phyloP scores from a whole-genome alignment of 371 early-diverging fungal genomes.

The Mucor plumbeus region DNA sequence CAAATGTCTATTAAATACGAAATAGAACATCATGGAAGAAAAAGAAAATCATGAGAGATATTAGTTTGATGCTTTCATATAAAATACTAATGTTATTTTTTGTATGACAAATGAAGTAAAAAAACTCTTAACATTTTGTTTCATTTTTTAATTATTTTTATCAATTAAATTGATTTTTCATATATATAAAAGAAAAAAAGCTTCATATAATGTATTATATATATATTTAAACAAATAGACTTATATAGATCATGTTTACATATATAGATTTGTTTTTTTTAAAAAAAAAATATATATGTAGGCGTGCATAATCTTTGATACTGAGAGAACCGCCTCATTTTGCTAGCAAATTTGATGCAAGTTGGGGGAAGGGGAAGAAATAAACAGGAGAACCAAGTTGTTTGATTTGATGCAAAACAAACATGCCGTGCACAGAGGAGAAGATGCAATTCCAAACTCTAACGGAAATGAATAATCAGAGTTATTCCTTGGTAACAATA shows the following conservation, averaged over 20 bases:
- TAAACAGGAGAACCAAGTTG: background rate
- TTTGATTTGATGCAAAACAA: constrained; percentile 7
- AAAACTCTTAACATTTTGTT: background rate
- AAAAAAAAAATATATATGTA: background rate
- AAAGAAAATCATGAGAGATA: background rate
- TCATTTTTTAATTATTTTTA: background rate
- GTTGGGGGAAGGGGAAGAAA: background rate
- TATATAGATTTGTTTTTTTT: background rate
- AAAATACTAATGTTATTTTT: background rate
- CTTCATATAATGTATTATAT: background rate
- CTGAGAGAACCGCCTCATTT: background rate
- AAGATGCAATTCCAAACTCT: constrained; percentile 5
- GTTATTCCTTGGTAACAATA: background rate
- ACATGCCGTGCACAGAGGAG: constrained; percentile 10
- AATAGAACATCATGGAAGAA: background rate
- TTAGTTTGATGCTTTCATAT: background rate
- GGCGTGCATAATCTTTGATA: background rate
- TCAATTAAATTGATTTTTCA: background rate
- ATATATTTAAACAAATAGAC: background rate
- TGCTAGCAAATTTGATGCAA: background rate
- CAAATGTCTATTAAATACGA: background rate
- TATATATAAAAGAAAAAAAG: background rate
- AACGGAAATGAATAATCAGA: background rate
- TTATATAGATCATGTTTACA: background rate
- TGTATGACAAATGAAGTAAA: background rate